Base-by-base conservation (phyloP, 1,284 basidiomycete genomes). In the Ceratobasidium sp. region DNA sequence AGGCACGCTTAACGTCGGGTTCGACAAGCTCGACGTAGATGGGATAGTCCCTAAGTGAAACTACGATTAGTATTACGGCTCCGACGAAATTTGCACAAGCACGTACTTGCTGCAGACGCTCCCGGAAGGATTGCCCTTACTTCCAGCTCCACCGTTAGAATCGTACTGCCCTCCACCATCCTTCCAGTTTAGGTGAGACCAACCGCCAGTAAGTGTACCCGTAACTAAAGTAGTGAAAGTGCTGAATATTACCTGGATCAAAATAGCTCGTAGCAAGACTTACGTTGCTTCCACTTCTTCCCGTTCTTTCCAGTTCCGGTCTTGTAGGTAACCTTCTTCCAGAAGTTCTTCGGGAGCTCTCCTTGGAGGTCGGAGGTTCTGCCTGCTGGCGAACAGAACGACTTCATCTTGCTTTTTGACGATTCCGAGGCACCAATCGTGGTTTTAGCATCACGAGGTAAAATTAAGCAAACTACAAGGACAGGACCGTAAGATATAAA, bases 11-110 rank as follows among this genome's bases (percentile, higher is more conserved):
- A 51, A 33, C 81, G 13, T 51, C 49, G 23, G 83, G 83, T 71
- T 84, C 83, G 69, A 84, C 78, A 33, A 84, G 72, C 77, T 83
- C 80, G 28, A 84, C 83, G 76, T 84, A 84, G n/a, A 33, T 80
- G 73, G 12, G 73, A 75, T 77, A 83, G 84, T 20, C 79, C 78
- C 10, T 53, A 6, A 63, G 44, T 20, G 9, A 33, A 33, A 33
- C 33, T 33, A 33, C 33, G 33, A 33, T 12, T 40, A 20, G 58
- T 33, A 33, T 33, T 33, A 4, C 33, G 33, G 4, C 33, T 33
- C 33, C 33, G 33, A 33, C 33, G 33, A 33, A 33, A 1, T 1
- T 33, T 33, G 33, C 33, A 33, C 33, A 33, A 33, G 33, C 18
- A 60, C 40, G 9, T 60, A 79, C 67, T 83, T 82, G 33, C 69